Conservation (phyloP, 345 rosid species). For the rapeseed (Brassica napus) region Da-Ae NC_063447.1:45276001-45276500, state of each 20-base stretch:
- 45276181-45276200: not conserved
- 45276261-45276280: not conserved
- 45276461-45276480: not conserved
- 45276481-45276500: not conserved
- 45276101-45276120: not conserved
- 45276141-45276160: no score
- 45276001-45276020: not conserved
- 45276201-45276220: not conserved
- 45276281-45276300: not conserved
- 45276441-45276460: not conserved
- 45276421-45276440: slow-evolving; percentile 12
- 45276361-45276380: slow-evolving; percentile 54
- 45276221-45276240: not conserved
- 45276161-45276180: not conserved
- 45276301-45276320: not conserved
- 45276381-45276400: slow-evolving; percentile 65
- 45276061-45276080: not conserved
- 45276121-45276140: no score
- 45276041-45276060: not conserved
- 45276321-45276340: slow-evolving; percentile 33
- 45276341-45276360: slow-evolving; percentile 33
- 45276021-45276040: not conserved
- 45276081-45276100: not conserved
- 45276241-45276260: slow-evolving; percentile 5
- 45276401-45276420: slow-evolving; percentile 73